These are phyloP conservation scores for Mortierella sp. DNA, from an alignment of 371 early-diverging fungal species.

Conservation along the genomic window DNA sequence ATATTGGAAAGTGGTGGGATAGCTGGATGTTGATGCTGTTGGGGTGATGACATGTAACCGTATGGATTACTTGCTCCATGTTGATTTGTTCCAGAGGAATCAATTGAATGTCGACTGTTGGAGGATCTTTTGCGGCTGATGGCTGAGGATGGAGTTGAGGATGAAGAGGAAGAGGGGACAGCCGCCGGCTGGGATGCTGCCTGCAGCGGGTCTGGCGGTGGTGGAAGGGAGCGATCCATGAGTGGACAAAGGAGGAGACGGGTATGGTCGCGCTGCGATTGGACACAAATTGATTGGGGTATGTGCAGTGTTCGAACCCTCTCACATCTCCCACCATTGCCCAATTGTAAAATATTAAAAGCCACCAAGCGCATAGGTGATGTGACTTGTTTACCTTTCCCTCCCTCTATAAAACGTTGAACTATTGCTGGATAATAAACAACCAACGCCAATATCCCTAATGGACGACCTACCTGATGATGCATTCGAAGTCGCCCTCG, in stretches of 20 bases:
- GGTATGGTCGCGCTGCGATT: slow-evolving; percentile 7
- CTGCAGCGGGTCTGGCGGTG: not conserved
- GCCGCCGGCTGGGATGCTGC: slow-evolving; percentile 6
- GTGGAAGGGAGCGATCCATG: not conserved
- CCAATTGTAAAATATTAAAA: not conserved
- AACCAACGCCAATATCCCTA: not conserved
- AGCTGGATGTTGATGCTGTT: slow-evolving; percentile 28
- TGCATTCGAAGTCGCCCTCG: slow-evolving; percentile 9
- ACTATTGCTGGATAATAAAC: not conserved
- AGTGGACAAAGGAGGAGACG: not conserved
- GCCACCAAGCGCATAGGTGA: not conserved
- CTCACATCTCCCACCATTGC: not conserved
- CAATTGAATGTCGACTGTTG: slow-evolving; percentile 13
- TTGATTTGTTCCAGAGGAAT: slow-evolving; percentile 2
- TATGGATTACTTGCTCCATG: slow-evolving; percentile 5
- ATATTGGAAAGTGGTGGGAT: slow-evolving; percentile 31
- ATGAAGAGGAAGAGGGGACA: not conserved
- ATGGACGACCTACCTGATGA: slow-evolving; percentile 16
- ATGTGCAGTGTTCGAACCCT: not conserved
- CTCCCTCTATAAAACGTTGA: not conserved
- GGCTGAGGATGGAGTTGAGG: slow-evolving; percentile 10
- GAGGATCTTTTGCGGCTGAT: slow-evolving; percentile 22
- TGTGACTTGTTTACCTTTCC: not conserved
- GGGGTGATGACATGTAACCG: slow-evolving; percentile 3
- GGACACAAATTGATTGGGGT: not conserved